A percentile compares a stretch with the other conserved stretches of the same genome.
These are phyloP conservation scores for Juncus effusus DNA, from an alignment of 176 grass and related monocot species.

Conservation along the genomic window DNA sequence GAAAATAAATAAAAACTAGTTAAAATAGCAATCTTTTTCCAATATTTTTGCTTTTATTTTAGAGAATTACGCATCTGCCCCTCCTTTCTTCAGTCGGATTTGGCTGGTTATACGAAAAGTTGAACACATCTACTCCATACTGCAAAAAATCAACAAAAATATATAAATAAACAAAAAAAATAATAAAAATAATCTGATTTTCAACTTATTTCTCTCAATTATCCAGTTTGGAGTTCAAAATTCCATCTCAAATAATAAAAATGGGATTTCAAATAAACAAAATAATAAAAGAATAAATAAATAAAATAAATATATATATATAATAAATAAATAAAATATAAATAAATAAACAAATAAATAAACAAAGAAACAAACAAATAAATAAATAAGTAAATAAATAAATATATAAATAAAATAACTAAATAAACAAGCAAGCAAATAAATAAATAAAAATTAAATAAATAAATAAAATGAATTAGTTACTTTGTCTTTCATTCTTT, in stretches of 20 bases:
- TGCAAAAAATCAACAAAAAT: conserved; percentile 27
- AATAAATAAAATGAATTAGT: conserved; percentile 4
- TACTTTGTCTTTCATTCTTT: conserved; percentile 91
- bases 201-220: too few relatives aligned
- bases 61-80: conserved; percentile 52
- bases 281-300: neutral
- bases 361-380: neutral
- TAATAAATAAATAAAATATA: neutral
- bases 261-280: neutral
- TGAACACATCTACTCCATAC: conserved; percentile 64
- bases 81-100: conserved; percentile 44
- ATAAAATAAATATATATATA: neutral
- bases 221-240: too few relatives aligned
- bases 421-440: too few relatives aligned
- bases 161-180: neutral
- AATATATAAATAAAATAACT: neutral
- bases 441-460: conserved; percentile 1
- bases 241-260: neutral
- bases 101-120: conserved; percentile 39
- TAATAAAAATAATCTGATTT: too few relatives aligned
- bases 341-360: neutral
- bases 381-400: neutral
- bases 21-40: neutral
- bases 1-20: too few relatives aligned
- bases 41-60: conserved; percentile 11